Percentiles rank a stretch among this genome's conserved stretches.
phyloP scores from a whole-genome alignment of 441 rosid genomes.

The Arabidopsis hybrid region DNA sequence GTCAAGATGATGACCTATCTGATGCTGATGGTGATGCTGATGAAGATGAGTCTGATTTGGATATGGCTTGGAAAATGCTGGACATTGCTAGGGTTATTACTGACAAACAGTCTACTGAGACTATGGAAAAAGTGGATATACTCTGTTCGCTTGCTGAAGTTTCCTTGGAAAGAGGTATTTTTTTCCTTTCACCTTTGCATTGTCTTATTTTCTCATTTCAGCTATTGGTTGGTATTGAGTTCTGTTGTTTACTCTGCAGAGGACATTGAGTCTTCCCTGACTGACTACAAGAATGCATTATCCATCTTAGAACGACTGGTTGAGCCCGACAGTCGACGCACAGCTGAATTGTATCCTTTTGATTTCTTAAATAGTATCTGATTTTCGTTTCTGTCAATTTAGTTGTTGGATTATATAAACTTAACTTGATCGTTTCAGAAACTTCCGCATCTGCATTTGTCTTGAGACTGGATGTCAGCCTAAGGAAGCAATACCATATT shows the following conservation, averaged over 20 bases:
- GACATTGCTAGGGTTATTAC: constrained; percentile 92
- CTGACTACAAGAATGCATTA: constrained; percentile 81
- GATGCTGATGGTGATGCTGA: constrained; percentile 60
- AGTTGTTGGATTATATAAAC: constrained; percentile 35
- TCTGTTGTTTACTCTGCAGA: constrained; percentile 52
- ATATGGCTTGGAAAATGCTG: constrained; percentile 95
- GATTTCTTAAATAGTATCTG: background rate
- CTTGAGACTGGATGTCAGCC: constrained; percentile 83
- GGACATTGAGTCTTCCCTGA: constrained; percentile 91
- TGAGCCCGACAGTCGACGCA: constrained; percentile 83
- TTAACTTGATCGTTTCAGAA: constrained; percentile 66
- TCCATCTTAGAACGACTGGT: constrained; percentile 75
- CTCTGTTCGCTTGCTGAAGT: constrained; percentile 84
- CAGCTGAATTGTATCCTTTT: constrained; percentile 93
- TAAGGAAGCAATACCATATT: constrained; percentile 79
- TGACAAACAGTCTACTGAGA: constrained; percentile 65
- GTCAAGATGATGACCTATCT: constrained; percentile 33
- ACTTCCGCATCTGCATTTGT: constrained; percentile 85
- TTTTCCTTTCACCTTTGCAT: background rate
- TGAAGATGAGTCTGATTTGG: constrained; percentile 92
- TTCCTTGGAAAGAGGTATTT: constrained; percentile 88
- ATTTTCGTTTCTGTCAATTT: background rate
- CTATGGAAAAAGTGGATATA: constrained; percentile 87
- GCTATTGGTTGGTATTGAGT: constrained; percentile 5
- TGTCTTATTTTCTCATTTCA: constrained; percentile 5